Evolutionary conservation across 805 yeast genomes (phyloP), one percentile per base, ranked within the genome.

Genomic region (Monosporozyma solicola): DNA sequence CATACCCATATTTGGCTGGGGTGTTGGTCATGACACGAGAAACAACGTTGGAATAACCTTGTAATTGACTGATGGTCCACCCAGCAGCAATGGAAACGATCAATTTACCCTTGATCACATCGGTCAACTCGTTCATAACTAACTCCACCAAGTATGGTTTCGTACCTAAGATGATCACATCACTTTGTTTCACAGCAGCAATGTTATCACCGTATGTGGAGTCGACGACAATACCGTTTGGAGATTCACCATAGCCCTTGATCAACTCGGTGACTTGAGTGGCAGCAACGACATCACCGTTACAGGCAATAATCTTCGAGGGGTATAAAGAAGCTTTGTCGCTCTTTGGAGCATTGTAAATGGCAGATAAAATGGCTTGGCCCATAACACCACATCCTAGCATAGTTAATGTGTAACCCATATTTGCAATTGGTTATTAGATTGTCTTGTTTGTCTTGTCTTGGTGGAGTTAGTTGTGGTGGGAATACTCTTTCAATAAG

Each of bases 11-110:
- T 67, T 84, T 84, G 20, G 96, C 95, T 3, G 99, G 97, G 0
- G 99, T 94, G 72, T 92, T 94, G 47, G 99, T 92, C 96, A 95
- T 91, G n/a, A 95, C 95, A 57, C 96, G 79, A 24, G 95, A 87
- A 33, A 92, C 82, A 54, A 75, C 72, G 50, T 66, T 54, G 9
- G 87, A 74, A 61, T 80, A 78, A 1, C 67, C 62, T 20, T 66
- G 57, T 59, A 90, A 75, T 65, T 86, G 87, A 20, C 74, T 82
- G 56, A 91, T 83, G 16, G 96, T 87, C 80, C 89, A 86, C 13
- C 99, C 99, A 2, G 99, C 98, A 60, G 90, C 81, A 56, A 94
- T 73, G 3, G 96, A 87, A 53, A 92, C 83, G 29, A 92, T 66
- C 55, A 89, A 70, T 54, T 84, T 77, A 41, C 76, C 82, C 22